Evolutionary conservation across 179 eudicot genomes (phyloP).

Genomic region (Amaranthus tricolor): DNA sequence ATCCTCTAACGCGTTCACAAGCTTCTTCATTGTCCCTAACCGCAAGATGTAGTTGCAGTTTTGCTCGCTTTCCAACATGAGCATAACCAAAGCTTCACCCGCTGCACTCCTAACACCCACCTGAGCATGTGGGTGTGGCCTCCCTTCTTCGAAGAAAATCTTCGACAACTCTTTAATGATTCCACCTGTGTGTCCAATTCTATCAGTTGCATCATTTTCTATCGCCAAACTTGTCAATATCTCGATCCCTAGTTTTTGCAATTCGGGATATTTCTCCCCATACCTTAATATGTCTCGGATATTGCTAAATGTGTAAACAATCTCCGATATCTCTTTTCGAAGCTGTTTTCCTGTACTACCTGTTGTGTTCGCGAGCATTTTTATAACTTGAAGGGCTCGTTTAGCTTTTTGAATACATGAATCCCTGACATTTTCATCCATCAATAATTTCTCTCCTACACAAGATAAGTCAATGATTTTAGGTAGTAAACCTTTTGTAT

Average conservation of each 20-base stretch:
- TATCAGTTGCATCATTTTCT: slow-evolving; percentile 82
- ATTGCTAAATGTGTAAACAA: slow-evolving; percentile 72
- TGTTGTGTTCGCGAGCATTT: slow-evolving; percentile 63
- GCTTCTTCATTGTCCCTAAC: slow-evolving; percentile 40
- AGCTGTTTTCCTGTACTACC: slow-evolving; percentile 74
- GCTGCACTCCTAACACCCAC: slow-evolving; percentile 53
- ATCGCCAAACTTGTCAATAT: slow-evolving; percentile 68
- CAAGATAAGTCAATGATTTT: slow-evolving; percentile 71
- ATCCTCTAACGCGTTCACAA: slow-evolving; percentile 50
- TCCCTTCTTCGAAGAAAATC: slow-evolving; percentile 50
- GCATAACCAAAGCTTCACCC: slow-evolving; percentile 87
- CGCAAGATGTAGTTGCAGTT: slow-evolving; percentile 51
- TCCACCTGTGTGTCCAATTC: slow-evolving; percentile 87
- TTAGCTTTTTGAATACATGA: slow-evolving; percentile 63
- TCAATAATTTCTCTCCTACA: slow-evolving; percentile 53
- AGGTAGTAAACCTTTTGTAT: slow-evolving; percentile 65
- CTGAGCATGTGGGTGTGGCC: slow-evolving; percentile 23
- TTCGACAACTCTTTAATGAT: slow-evolving; percentile 58
- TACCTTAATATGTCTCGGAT: slow-evolving; percentile 46
- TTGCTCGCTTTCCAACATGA: slow-evolving; percentile 61
- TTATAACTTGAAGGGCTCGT: slow-evolving; percentile 74
- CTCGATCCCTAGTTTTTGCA: slow-evolving; percentile 74
- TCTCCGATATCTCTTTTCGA: slow-evolving; percentile 70
- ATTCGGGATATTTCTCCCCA: slow-evolving; percentile 58
- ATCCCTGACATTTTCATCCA: slow-evolving; percentile 32